Base-by-base conservation (phyloP, 2,329 filamentous ascomycete genomes). In the Monilinia laxa region DNA sequence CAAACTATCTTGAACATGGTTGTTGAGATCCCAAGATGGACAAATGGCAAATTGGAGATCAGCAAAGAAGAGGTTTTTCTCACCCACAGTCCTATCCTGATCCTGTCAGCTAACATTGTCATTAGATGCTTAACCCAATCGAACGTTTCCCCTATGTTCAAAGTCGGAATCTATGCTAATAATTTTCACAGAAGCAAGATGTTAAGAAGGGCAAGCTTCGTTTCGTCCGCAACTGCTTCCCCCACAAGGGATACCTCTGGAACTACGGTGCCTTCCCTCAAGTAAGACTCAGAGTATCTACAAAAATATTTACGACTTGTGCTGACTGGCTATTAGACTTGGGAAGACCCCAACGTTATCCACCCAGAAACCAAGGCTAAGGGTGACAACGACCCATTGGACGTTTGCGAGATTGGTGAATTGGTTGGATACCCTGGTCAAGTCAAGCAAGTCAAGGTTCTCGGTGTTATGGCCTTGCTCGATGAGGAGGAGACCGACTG, bases 401-500 rank as follows among this genome's bases (percentile, higher is more conserved):
- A 99, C 79, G 95, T 99, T 76, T 99, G 95, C 87, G 95, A 99
- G 86, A 98, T 99, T 76, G 95, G 95, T 77, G 95, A 99, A 88
- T 88, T 97, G 68, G 95, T 99, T 76, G 92, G 91, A 80, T 96
- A 96, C 86, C 86, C 89, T 69, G 95, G 95, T 75, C 94, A 99
- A 85, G 84, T 99, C 81, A 99, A 98, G 88, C 95, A 98, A 85
- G 95, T 99, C 87, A 99, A 98, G 90, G 92, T 98, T 71, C 91
- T 99, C 72, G 95, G 95, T 81, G 93, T 98, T 79, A 99, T 99
- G 95, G 95, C 95, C 74, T 88, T 99, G 73, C 91, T 99, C 72
- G 95, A 99, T 77, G 95, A 99, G 87, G 95, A 96, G 81, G 95
- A 99, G 90, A 99, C 95, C 72, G 95, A 99, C 87, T 99, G 95